Base-by-base conservation (phyloP, 164 flowering plant species). In the Aristolochia californica region DNA sequence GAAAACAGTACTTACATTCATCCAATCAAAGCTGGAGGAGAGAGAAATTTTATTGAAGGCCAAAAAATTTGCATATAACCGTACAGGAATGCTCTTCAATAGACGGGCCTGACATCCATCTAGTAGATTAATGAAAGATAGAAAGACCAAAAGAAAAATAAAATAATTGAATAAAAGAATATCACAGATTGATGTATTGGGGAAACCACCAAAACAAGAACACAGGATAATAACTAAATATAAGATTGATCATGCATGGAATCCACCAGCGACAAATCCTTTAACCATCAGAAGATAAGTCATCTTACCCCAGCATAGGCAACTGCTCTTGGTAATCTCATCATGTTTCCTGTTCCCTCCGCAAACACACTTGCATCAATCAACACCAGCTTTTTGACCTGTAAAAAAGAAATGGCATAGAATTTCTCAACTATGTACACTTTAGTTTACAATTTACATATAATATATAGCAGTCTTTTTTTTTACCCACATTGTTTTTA, bases 321-420 rank as follows among this genome's bases (percentile, higher is more conserved):
- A 61, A 78, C 50, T 53, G 56, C 14, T 70, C 70, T 83, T n/a
- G 99, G 99, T 50, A 93, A 68, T 45, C 49, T 83, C 25, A 79
- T 64, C 49, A 79, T 62, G 61, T 76, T 70, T 62, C 90, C 88
- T 13, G 85, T 83, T 55, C 97, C 99, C 80, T 89, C 87, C 58
- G 96, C 67, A 64, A 85, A 89, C 23, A 93, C 97, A 74, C 97
- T 89, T 53, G 97, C 97, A 72, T 84, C 97, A 58, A 93, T 81
- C 68, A 93, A 70, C 63, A 89, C 79, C 71, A 93, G 76, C 77
- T 77, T 83, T 57, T 73, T 78, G 17, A 93, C 96, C 99, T 93
- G 74, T 65, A 51, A 62, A 62, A 47, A 48, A 49, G 2, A 5
- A 20, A 49, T 12, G 21, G 53, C 11, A 8, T 0, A 13, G 13